A percentile compares a stretch with the other conserved stretches of the same genome.
Evolutionary conservation across 139 green algal species (phyloP).

Genomic region (Chlorella sp.): DNA sequence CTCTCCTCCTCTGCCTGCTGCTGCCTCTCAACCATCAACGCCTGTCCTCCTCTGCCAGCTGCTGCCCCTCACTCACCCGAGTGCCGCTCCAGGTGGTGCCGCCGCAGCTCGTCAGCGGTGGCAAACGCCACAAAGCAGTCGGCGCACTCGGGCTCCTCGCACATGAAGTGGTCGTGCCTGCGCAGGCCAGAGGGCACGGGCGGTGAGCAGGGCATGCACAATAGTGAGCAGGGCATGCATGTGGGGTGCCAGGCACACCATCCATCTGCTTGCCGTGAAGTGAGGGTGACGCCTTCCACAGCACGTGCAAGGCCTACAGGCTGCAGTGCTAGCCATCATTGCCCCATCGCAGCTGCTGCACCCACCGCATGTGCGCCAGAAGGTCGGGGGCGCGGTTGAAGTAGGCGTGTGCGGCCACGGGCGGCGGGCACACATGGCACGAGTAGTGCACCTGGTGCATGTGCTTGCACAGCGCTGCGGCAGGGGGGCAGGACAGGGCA

Average conservation of each 20-base stretch:
- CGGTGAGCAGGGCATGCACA: not conserved
- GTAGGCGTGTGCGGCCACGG: constrained; percentile 40
- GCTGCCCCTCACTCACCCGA: constrained; percentile 45
- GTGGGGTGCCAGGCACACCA: not conserved
- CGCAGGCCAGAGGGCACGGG: not conserved
- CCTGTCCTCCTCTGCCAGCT: no score
- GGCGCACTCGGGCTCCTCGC: constrained; percentile 65
- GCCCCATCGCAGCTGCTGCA: not conserved
- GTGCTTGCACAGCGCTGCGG: constrained; percentile 56
- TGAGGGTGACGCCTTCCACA: not conserved
- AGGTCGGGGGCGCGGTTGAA: constrained; percentile 44
- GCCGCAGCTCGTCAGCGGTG: constrained; percentile 66
- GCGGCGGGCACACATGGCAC: constrained; percentile 70
- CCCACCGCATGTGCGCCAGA: constrained; percentile 46
- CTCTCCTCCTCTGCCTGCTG: no score
- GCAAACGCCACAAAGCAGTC: constrained; percentile 71
- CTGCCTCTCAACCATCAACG: no score
- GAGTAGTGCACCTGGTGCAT: constrained; percentile 64
- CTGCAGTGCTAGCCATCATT: not conserved
- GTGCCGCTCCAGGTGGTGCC: constrained; percentile 56
- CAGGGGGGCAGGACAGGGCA: no score
- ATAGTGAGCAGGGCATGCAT: not conserved
- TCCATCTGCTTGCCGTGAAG: not conserved
- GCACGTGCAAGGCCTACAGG: not conserved
- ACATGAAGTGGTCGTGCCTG: constrained; percentile 62